Evolutionary conservation across 2,329 filamentous ascomycete species (phyloP), one percentile per base, ranked within the genome.

Genomic region (Sarocladium kiliense): DNA sequence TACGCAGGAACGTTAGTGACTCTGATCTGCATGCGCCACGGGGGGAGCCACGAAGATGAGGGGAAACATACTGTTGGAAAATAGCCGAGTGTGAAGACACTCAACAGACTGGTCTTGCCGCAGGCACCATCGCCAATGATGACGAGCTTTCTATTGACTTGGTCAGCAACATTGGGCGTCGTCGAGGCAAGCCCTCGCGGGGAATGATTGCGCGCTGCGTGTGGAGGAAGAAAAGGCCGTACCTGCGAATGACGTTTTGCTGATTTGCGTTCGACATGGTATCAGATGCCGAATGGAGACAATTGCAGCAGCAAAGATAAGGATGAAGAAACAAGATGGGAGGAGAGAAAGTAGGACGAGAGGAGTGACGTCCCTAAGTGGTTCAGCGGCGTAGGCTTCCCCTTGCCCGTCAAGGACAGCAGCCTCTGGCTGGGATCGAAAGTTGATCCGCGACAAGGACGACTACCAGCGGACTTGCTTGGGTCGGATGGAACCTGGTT

Each of bases 51-150:
- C 18, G 30, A 27, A 21, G 53, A 44, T 44, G 27, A 47, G 55
- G 53, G 30, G 27, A 44, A 47, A 83, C 91, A 77, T 79, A 97
- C 93, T 67, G 91, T 96, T 65, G 94, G 94, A 66, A 97, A 99
- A 74, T 97, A 97, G 57, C 94, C 94, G 55, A 99, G 80, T 34
- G 94, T 99, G 74, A 99, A 99, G 63, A 99, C 94, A 70, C 92
- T 97, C 62, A 99, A 78, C 65, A 99, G 77, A 84, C 91, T 96
- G 54, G 94, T 99, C 79, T 99, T 99, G 66, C 94, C 94, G 74
- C 94, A 99, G 63, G 94, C 94, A 77, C 94, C 94, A 68, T 97
- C 92, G 59, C 92, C 92, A 66, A 97, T 96, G 64, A 97, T 97
- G 66, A 97, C 92, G 68, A 97, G 80, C 77, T 97, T 97, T 79